These are phyloP conservation scores for Collybia nuda DNA, from an alignment of 768 basidiomycete species.

Conservation along the genomic window DNA sequence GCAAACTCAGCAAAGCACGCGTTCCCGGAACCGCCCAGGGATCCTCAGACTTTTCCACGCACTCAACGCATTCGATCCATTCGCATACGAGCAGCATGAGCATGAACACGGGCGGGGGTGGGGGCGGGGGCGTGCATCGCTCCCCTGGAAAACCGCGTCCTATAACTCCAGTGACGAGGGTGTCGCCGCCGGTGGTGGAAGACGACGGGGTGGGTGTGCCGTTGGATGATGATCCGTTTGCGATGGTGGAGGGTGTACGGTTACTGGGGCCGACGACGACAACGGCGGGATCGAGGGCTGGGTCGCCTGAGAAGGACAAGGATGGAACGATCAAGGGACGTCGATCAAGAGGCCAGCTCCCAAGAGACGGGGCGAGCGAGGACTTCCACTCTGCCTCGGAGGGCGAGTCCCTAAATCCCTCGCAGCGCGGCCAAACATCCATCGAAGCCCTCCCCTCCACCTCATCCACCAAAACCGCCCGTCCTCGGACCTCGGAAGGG, in stretches of 20 bases:
- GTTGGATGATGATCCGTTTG: slow-evolving; percentile 56
- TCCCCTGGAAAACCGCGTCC: slow-evolving; percentile 4
- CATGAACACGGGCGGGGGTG: no score
- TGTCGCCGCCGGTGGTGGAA: slow-evolving; percentile 15
- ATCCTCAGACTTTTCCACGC: slow-evolving; percentile 5
- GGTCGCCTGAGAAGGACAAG: not conserved
- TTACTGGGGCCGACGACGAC: slow-evolving; percentile 31
- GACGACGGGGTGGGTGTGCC: slow-evolving; percentile 34
- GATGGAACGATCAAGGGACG: not conserved
- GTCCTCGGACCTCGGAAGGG: no score
- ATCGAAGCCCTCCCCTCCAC: no score
- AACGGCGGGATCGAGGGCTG: not conserved
- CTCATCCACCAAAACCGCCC: no score
- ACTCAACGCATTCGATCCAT: no score
- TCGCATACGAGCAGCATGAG: slow-evolving; percentile 2
- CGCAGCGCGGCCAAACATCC: not conserved
- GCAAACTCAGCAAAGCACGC: slow-evolving; percentile 29
- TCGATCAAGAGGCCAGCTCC: not conserved
- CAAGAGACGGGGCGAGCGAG: not conserved
- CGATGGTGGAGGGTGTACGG: slow-evolving; percentile 51
- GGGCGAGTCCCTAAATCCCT: not conserved
- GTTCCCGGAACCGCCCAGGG: slow-evolving; percentile 10
- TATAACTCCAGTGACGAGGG: slow-evolving; percentile 4
- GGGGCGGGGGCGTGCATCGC: not conserved
- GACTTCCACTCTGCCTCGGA: not conserved